These are phyloP conservation scores for Gnomoniopsis smithogilvyi DNA, from an alignment of 2,329 filamentous ascomycete genomes.

Conservation along the genomic window DNA sequence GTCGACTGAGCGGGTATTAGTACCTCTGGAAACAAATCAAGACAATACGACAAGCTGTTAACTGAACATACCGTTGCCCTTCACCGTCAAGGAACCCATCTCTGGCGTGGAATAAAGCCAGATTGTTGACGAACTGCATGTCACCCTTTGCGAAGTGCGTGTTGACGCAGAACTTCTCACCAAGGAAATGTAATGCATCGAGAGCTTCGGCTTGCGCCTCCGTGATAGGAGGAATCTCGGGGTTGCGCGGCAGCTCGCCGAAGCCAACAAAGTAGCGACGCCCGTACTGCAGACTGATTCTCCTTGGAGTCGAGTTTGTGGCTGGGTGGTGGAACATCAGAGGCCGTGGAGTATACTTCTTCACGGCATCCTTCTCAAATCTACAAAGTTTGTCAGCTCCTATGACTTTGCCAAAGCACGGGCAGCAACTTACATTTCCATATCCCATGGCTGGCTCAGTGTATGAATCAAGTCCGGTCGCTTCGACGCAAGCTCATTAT, in stretches of 20 bases:
- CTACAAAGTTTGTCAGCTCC: conserved; percentile 27
- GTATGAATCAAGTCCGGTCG: conserved; percentile 59
- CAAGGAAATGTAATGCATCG: conserved; percentile 47
- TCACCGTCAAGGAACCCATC: conserved; percentile 44
- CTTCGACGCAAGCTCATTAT: conserved; percentile 58
- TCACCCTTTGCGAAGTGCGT: conserved; percentile 49
- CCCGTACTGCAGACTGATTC: conserved; percentile 58
- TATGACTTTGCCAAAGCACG: conserved; percentile 27
- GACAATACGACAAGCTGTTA: conserved; percentile 32
- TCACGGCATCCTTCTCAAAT: conserved; percentile 43
- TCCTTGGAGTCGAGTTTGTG: conserved; percentile 41
- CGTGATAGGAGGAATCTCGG: conserved; percentile 53
- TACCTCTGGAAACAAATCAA: conserved; percentile 41
- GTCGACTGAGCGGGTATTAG: conserved; percentile 33
- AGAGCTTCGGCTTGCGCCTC: conserved; percentile 52
- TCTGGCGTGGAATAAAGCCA: conserved; percentile 51
- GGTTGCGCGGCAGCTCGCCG: conserved; percentile 48
- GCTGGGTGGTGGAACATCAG: conserved; percentile 54
- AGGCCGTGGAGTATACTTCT: conserved; percentile 46
- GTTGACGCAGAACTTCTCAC: conserved; percentile 41
- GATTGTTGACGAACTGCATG: conserved; percentile 54
- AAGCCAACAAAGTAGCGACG: conserved; percentile 58
- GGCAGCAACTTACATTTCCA: conserved; percentile 38
- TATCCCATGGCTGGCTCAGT: conserved; percentile 48
- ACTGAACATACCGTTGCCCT: conserved; percentile 38